Base-by-base conservation (phyloP, 768 basidiomycete genomes). In the Gloeostereum incarnatum region DNA sequence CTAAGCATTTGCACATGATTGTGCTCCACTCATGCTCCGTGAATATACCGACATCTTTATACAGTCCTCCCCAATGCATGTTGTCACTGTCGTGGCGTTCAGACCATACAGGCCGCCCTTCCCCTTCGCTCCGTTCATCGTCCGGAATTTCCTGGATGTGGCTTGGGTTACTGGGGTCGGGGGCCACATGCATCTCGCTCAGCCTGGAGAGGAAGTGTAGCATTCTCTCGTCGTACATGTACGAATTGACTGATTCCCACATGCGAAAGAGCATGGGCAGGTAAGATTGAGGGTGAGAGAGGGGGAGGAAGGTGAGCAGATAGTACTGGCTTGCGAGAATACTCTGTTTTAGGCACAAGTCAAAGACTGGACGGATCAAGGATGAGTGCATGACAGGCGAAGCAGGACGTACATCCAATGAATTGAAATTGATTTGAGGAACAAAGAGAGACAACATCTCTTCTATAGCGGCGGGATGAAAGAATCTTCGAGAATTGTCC, bases 401-500 rank as follows among this genome's bases (percentile, higher is more conserved):
- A 38, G 21, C 9, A 36, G 30, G 22, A 66, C 81, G 54, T 44
- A 84, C 83, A 58, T 86, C 78, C 47, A 90, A 59, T 39, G 70
- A 70, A 17, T 76, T 80, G 22, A 81, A 83, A 49, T 89, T 82
- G 23, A 93, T 65, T 38, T 69, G 62, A 4, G 90, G 89, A 7
- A 96, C 61, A 53, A 93, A 90, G 0, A 73, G 79, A n/a, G 80
- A 67, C 21, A 96, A 73, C 88, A 96, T 93, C 49, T 87, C 83
- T 46, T 82, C 77, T 38, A 80, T 80, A 23, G 87, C 81, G 29
- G 83, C 75, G 13, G 90, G 90, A 49, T 91, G 89, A 60, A 91
- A 93, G 68, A 93, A 93, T 38, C 84, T 68, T 38, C 86, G 75
- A 31, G 74, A 65, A 49, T 67, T 68, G 25, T 78, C 72, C 21